Conservation (phyloP, 371 early-diverging fungal genomes). For the Rhizopus sp. region DNA sequence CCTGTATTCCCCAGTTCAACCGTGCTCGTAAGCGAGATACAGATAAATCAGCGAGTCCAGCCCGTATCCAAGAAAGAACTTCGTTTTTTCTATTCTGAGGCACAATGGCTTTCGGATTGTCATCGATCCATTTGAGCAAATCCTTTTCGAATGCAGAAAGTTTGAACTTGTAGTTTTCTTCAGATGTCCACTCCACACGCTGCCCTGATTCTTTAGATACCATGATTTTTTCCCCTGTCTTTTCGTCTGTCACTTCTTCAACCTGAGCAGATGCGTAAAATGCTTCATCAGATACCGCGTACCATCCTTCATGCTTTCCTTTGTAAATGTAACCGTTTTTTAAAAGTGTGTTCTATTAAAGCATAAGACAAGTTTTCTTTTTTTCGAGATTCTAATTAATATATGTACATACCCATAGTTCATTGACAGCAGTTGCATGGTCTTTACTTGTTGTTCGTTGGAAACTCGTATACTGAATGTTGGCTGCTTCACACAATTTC, state of each 20-base stretch:
- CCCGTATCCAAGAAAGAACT: slow-evolving; percentile 55
- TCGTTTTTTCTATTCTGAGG: slow-evolving; percentile 67
- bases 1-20: slow-evolving; percentile 91
- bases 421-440: slow-evolving; percentile 72
- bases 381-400: neutral
- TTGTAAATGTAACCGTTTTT: slow-evolving; percentile 87
- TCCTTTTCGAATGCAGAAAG: slow-evolving; percentile 65
- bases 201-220: slow-evolving; percentile 83
- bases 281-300: slow-evolving; percentile 94
- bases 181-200: slow-evolving; percentile 85
- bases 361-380: neutral
- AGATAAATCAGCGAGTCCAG: slow-evolving; percentile 75
- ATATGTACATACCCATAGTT: slow-evolving; percentile 68
- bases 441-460: slow-evolving; percentile 85
- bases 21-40: slow-evolving; percentile 83
- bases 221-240: slow-evolving; percentile 58
- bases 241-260: slow-evolving; percentile 59
- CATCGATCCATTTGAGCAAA: slow-evolving; percentile 71
- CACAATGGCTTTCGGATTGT: slow-evolving; percentile 60
- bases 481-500: slow-evolving; percentile 69
- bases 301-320: slow-evolving; percentile 94
- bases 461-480: slow-evolving; percentile 80
- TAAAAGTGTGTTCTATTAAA: slow-evolving; percentile 57
- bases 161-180: slow-evolving; percentile 93
- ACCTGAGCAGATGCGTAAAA: slow-evolving; percentile 83